Conservation (phyloP, 2,329 filamentous ascomycete genomes). For the Paracamarosporium sp. region DNA sequence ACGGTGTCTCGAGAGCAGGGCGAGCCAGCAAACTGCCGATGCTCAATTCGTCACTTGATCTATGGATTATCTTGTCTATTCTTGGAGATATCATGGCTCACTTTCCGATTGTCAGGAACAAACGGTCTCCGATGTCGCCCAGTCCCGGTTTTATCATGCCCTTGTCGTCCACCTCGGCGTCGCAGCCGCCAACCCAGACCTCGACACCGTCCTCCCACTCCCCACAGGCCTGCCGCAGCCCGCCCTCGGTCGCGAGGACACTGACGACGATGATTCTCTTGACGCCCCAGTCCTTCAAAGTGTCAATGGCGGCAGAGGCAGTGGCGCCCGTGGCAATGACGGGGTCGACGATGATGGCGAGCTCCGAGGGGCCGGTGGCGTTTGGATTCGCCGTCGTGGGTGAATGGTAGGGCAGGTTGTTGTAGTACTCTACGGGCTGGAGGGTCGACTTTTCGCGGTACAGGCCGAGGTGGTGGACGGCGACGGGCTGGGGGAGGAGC, state of each 20-base stretch:
- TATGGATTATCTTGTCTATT: background rate
- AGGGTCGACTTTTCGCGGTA: slow-evolving; percentile 90
- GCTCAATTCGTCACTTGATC: background rate
- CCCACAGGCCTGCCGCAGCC: slow-evolving; percentile 72
- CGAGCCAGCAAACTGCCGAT: too few relatives aligned
- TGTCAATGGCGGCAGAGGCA: slow-evolving; percentile 86
- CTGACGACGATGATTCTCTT: slow-evolving; percentile 77
- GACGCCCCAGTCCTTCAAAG: slow-evolving; percentile 90
- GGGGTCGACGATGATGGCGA: slow-evolving; percentile 88
- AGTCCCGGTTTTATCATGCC: slow-evolving; percentile 93
- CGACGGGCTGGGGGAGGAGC: slow-evolving; percentile 79
- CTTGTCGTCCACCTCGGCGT: slow-evolving; percentile 73
- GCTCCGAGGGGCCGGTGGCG: slow-evolving; percentile 52
- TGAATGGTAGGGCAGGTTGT: slow-evolving; percentile 84
- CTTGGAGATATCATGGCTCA: slow-evolving; percentile 42
- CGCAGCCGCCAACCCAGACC: slow-evolving; percentile 83
- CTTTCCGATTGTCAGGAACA: slow-evolving; percentile 90
- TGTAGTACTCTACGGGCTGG: slow-evolving; percentile 95
- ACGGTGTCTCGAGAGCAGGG: too few relatives aligned
- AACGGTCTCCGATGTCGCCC: slow-evolving; percentile 87
- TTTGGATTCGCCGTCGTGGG: slow-evolving; percentile 51
- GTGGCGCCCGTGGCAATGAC: slow-evolving; percentile 94
- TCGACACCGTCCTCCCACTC: slow-evolving; percentile 81
- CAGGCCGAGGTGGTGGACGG: slow-evolving; percentile 91
- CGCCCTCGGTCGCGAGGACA: slow-evolving; percentile 74